These are phyloP conservation scores for Entophlyctis luteolus DNA, from an alignment of 192 early-diverging fungal species.

Conservation along the genomic window DNA sequence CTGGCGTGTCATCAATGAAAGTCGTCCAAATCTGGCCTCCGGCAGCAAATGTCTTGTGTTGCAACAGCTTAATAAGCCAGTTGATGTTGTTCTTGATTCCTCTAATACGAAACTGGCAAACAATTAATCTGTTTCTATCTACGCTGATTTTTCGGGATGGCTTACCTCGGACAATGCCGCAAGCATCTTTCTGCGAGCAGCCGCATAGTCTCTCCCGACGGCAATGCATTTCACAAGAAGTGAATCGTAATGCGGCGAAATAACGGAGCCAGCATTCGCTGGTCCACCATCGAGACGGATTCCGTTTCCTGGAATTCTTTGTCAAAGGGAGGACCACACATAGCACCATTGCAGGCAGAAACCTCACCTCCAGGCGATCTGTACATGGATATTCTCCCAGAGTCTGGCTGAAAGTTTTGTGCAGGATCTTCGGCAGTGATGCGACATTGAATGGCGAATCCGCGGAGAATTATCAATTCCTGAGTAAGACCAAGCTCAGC, in stretches of 20 bases:
- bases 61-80: slow-evolving; percentile 85
- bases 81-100: slow-evolving; percentile 96
- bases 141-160: too few relatives aligned
- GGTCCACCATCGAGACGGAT: slow-evolving; percentile 61
- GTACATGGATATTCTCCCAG: slow-evolving; percentile 92
- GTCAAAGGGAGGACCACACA: neutral
- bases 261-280: slow-evolving; percentile 84
- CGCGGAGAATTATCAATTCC: slow-evolving; percentile 74
- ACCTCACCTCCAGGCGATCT: slow-evolving; percentile 75
- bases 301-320: slow-evolving; percentile 19
- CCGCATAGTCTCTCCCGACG: slow-evolving; percentile 77
- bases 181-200: slow-evolving; percentile 84
- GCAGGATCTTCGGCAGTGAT: slow-evolving; percentile 93
- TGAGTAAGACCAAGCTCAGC: slow-evolving; percentile 76
- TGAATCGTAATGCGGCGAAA: slow-evolving; percentile 94
- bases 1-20: slow-evolving; percentile 95
- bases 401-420: slow-evolving; percentile 93
- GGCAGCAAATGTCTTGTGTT: slow-evolving; percentile 72
- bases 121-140: too few relatives aligned
- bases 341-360: neutral
- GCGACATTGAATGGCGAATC: slow-evolving; percentile 90
- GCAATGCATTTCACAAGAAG: slow-evolving; percentile 81
- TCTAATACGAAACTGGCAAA: slow-evolving; percentile 75
- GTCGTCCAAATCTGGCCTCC: slow-evolving; percentile 87
- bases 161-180: slow-evolving; percentile 70